Evolutionary conservation across 306 rosid genomes (phyloP), one percentile per base, ranked within the genome.

Genomic region (Castanea mollissima): DNA sequence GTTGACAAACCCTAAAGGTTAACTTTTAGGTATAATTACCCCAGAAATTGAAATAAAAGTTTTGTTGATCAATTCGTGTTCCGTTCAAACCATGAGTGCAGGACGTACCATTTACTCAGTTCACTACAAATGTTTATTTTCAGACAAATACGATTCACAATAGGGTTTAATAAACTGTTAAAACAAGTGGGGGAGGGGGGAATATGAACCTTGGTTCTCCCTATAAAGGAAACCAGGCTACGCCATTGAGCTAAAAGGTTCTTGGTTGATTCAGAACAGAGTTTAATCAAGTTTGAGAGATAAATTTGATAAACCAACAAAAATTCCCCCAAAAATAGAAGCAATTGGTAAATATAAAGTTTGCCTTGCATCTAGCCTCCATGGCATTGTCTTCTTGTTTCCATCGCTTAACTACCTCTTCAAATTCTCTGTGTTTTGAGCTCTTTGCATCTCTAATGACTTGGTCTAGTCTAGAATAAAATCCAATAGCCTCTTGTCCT

Each of bases 351-450:
- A 79, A 56, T 55, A 79, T 31, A 60, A n/a, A 16, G 20, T 79
- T 70, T 85, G 77, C 88, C 92, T 88, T 85, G 88, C 79, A 81
- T 72, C 80, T 76, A 68, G 93, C 88, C 85, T 82, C 89, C 81
- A 82, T 56, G 69, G 69, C 69, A 70, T 31, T 57, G 41, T 77
- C 87, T 76, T 88, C 92, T 23, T 75, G 84, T 75, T 80, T 80
- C 91, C 87, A 84, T 57, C 69, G 79, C 82, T 71, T 80, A 67
- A 70, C 73, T 23, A 62, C 80, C 73, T 69, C 90, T 78, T 74
- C 89, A 85, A 78, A 74, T 77, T 83, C 90, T 79, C 55, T 76
- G 74, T 67, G 62, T 74, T 78, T 77, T 68, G 84, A 64, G 73
- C 72, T 81, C 74, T 73, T 85, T 55, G 73, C 69, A 69, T 81